Evolutionary conservation across 108 stramenopile species (phyloP).

Genomic region (Conticribra weissflogii): DNA sequence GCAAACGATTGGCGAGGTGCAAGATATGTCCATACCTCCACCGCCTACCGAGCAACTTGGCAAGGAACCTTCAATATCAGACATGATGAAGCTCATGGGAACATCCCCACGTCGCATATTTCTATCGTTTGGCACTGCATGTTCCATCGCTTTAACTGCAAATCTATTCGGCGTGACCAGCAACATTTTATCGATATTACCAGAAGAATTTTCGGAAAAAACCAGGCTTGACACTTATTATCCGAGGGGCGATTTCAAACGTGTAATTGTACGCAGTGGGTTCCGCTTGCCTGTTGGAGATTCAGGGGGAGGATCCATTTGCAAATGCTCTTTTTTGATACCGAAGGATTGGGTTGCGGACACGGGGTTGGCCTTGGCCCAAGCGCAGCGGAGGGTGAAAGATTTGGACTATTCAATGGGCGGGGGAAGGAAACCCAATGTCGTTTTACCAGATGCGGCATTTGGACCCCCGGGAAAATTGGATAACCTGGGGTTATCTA

Average conservation of each 20-base stretch:
- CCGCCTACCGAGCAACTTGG: background rate
- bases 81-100: slow-evolving; percentile 64
- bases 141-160: slow-evolving; percentile 67
- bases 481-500: slow-evolving; percentile 55
- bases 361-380: slow-evolving; percentile 72
- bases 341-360: slow-evolving; percentile 89
- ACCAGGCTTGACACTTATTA: slow-evolving; percentile 68
- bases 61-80: background rate
- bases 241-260: slow-evolving; percentile 72
- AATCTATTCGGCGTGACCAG: slow-evolving; percentile 79
- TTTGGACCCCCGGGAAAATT: slow-evolving; percentile 75
- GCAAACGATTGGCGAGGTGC: background rate
- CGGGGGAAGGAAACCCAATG: background rate
- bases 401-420: slow-evolving; percentile 68
- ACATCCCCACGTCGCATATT: slow-evolving; percentile 70
- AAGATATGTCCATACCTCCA: background rate
- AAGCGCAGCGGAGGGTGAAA: slow-evolving; percentile 58
- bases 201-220: slow-evolving; percentile 63
- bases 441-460: slow-evolving; percentile 57
- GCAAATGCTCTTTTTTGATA: slow-evolving; percentile 68
- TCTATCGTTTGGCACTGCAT: slow-evolving; percentile 46
- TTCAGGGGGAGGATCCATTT: slow-evolving; percentile 8
- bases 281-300: background rate
- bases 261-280: slow-evolving; percentile 38
- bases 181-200: slow-evolving; percentile 49